These are phyloP conservation scores for Sapria himalayana DNA, from an alignment of 345 rosid species.

Conservation along the genomic window DNA sequence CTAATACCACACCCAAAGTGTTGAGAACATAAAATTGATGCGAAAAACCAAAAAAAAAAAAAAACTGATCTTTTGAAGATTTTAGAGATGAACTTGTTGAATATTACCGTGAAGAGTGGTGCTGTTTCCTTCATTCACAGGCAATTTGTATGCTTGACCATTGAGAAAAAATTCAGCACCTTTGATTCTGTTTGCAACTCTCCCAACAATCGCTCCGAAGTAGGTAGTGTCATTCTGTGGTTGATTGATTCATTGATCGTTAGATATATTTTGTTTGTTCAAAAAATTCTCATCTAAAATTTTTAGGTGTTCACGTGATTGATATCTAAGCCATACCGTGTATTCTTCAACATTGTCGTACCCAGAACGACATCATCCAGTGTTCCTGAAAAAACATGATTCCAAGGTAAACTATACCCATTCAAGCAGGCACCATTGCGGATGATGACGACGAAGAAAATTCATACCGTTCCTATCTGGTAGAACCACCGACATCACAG, in stretches of 20 bases:
- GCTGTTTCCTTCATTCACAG: slow-evolving; percentile 63
- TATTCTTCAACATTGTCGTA: slow-evolving; percentile 43
- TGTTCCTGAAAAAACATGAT: slow-evolving; percentile 58
- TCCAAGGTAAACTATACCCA: too few relatives aligned
- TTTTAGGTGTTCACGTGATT: neutral
- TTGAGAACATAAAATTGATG: neutral
- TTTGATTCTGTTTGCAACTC: slow-evolving; percentile 64
- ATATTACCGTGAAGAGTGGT: slow-evolving; percentile 81
- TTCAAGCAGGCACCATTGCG: too few relatives aligned
- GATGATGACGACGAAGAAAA: too few relatives aligned
- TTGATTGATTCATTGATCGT: neutral
- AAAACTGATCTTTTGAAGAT: too few relatives aligned
- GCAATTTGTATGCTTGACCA: slow-evolving; percentile 37
- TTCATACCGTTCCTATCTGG: slow-evolving; percentile 40
- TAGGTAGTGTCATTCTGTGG: slow-evolving; percentile 37
- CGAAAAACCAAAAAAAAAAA: too few relatives aligned
- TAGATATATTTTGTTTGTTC: too few relatives aligned
- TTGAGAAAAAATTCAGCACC: slow-evolving; percentile 47
- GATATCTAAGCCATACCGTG: slow-evolving; percentile 17
- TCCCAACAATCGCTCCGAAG: slow-evolving; percentile 64
- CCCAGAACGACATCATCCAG: slow-evolving; percentile 48
- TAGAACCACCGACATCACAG: slow-evolving; percentile 28
- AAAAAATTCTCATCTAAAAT: too few relatives aligned
- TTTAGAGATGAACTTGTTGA: too few relatives aligned
- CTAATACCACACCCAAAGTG: slow-evolving; percentile 12